A percentile compares a stretch with the other conserved stretches of the same genome.
Evolutionary conservation across 1,139 yeast genomes (phyloP).

Genomic region (Zygoascus sp.): DNA sequence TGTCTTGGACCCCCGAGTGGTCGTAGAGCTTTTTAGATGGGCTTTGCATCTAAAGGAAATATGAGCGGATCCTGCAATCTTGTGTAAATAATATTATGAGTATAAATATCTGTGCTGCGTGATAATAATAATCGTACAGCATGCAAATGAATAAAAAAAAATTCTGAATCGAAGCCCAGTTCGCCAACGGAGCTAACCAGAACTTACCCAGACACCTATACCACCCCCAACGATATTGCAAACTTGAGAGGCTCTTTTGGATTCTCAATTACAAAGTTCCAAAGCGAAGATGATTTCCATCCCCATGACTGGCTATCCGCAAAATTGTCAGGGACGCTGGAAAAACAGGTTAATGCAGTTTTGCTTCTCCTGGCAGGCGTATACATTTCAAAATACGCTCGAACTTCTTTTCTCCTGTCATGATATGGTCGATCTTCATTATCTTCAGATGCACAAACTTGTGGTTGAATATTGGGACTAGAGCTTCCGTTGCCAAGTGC

Average conservation of each 20-base stretch:
- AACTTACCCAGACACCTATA: slow-evolving; percentile 14
- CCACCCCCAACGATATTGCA: slow-evolving; percentile 47
- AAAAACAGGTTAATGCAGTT: slow-evolving; percentile 46
- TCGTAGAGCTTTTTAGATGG: no score
- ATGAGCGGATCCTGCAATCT: no score
- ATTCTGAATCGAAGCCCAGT: neutral
- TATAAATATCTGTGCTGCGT: neutral
- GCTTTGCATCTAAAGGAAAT: no score
- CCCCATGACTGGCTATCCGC: slow-evolving; percentile 55
- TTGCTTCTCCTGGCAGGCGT: slow-evolving; percentile 46
- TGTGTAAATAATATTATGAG: no score
- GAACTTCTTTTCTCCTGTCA: slow-evolving; percentile 43
- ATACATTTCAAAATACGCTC: slow-evolving; percentile 48
- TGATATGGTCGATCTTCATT: slow-evolving; percentile 12
- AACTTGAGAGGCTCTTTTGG: slow-evolving; percentile 42
- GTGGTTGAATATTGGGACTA: neutral
- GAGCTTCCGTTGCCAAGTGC: no score
- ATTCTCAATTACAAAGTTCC: slow-evolving; percentile 43
- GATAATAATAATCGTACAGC: neutral
- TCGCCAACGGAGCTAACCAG: no score
- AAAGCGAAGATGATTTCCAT: slow-evolving; percentile 49
- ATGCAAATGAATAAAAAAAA: neutral
- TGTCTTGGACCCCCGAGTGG: slow-evolving; percentile 82
- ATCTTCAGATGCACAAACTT: neutral
- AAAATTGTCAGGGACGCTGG: slow-evolving; percentile 49